Percentiles rank a stretch among this genome's conserved stretches.
Conservation (phyloP, 768 basidiomycete genomes). For the Omphalotus guepiniiformis region DNA sequence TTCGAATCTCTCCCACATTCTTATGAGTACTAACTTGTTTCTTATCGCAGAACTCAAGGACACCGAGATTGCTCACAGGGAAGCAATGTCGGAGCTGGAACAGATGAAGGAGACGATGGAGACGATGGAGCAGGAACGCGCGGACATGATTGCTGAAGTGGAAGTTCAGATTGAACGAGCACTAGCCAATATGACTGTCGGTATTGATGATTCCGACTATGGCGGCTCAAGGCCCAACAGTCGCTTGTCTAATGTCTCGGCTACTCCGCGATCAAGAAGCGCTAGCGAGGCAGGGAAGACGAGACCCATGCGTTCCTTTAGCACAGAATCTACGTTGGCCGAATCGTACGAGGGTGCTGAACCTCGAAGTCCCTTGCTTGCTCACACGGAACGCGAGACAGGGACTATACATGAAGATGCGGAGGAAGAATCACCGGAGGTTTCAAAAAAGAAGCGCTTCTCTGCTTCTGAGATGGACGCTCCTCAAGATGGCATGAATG, state of each 20-base stretch:
- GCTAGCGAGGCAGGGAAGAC: conserved; percentile 55
- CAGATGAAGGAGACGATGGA: conserved; percentile 85
- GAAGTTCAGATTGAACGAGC: conserved; percentile 89
- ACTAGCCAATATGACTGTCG: conserved; percentile 79
- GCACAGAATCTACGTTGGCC: conserved; percentile 77
- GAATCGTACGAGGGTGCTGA: conserved; percentile 53
- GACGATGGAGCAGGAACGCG: conserved; percentile 81
- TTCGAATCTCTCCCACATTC: background rate
- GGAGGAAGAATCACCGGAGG: conserved; percentile 43
- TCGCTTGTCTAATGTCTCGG: conserved; percentile 58
- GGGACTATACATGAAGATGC: conserved; percentile 54
- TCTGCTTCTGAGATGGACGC: conserved; percentile 63
- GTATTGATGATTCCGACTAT: conserved; percentile 74
- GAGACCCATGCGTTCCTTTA: conserved; percentile 61
- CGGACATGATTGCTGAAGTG: conserved; percentile 89
- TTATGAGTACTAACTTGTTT: background rate
- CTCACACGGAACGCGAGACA: conserved; percentile 40
- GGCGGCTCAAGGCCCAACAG: conserved; percentile 64
- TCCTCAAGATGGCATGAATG: conserved; percentile 74
- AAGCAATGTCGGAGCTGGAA: conserved; percentile 77
- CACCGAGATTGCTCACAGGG: conserved; percentile 76
- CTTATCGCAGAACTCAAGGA: conserved; percentile 62
- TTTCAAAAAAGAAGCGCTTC: conserved; percentile 67
- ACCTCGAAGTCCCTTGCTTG: conserved; percentile 27
- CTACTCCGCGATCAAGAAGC: conserved; percentile 50